Conservation (phyloP, 345 rosid genomes). For the Salix purpurea region DNA sequence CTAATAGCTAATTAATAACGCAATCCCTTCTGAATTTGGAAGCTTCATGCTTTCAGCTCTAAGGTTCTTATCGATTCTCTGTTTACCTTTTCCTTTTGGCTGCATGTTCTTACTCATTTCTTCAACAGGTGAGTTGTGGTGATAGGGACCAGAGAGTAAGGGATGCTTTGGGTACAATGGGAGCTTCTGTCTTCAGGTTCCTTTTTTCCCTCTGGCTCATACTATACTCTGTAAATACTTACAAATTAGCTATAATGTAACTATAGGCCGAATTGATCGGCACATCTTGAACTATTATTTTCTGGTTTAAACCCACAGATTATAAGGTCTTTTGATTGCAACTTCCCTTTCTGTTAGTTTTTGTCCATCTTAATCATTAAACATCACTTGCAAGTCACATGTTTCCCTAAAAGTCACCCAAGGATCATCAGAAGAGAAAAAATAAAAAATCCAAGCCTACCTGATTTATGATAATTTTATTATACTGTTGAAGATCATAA, state of each 20-base stretch:
- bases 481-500: not conserved
- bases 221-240: not conserved
- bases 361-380: not conserved
- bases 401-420: not conserved
- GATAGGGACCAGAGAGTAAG: conserved; percentile 68
- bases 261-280: not conserved
- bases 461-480: not conserved
- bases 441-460: not conserved
- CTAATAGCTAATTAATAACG: not conserved
- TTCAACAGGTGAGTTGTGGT: conserved; percentile 67
- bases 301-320: too few species aligned
- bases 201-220: not conserved
- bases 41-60: not conserved
- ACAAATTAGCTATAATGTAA: not conserved
- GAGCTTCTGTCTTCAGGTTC: conserved; percentile 97
- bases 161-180: conserved; percentile 88
- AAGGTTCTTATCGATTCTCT: not conserved
- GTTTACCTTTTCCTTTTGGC: not conserved
- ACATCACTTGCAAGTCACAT: not conserved
- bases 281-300: not conserved
- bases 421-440: not conserved
- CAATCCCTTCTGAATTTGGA: not conserved
- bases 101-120: conserved; percentile 2
- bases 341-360: not conserved
- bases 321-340: too few species aligned